A percentile compares a stretch with the other conserved stretches of the same genome.
phyloP scores from a whole-genome alignment of 176 grass and related monocot genomes.

The Carex kokanica region DNA sequence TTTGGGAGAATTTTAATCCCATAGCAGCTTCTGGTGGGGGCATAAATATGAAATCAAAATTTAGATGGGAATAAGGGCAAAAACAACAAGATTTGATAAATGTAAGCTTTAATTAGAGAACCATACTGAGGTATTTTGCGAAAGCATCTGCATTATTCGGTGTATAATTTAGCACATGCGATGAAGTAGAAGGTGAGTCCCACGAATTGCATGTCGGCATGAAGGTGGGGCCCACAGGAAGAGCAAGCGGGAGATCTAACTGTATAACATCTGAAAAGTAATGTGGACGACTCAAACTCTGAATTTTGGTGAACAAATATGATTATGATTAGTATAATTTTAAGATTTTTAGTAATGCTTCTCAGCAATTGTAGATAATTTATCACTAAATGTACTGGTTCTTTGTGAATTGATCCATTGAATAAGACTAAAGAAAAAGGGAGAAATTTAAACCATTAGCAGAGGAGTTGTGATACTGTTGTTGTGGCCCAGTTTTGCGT shows the following conservation, averaged over 20 bases:
- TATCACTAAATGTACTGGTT: not conserved
- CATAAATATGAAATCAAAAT: not conserved
- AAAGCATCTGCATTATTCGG: slow-evolving; percentile 18
- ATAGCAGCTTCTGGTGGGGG: not conserved
- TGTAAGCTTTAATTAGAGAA: slow-evolving; percentile 25
- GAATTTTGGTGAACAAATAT: not conserved
- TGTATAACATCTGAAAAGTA: slow-evolving; percentile 28
- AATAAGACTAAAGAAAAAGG: not conserved
- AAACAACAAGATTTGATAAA: not conserved
- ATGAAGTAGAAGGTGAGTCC: slow-evolving; percentile 27
- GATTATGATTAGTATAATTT: not conserved
- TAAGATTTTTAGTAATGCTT: not conserved
- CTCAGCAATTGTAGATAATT: not conserved
- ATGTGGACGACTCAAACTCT: not conserved
- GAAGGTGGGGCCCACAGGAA: slow-evolving; percentile 7
- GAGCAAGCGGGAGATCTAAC: slow-evolving; percentile 23
- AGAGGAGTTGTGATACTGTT: slow-evolving; percentile 21
- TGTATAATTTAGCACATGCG: slow-evolving; percentile 23
- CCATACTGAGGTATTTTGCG: slow-evolving; percentile 10
- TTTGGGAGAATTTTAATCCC: not conserved
- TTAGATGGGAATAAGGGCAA: not conserved
- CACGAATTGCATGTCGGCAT: slow-evolving; percentile 28
- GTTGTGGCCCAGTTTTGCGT: slow-evolving; percentile 33
- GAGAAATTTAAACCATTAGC: not conserved
- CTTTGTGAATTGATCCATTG: not conserved